Conservation (phyloP, 805 yeast genomes). For the Clavispora phyllophila region DNA sequence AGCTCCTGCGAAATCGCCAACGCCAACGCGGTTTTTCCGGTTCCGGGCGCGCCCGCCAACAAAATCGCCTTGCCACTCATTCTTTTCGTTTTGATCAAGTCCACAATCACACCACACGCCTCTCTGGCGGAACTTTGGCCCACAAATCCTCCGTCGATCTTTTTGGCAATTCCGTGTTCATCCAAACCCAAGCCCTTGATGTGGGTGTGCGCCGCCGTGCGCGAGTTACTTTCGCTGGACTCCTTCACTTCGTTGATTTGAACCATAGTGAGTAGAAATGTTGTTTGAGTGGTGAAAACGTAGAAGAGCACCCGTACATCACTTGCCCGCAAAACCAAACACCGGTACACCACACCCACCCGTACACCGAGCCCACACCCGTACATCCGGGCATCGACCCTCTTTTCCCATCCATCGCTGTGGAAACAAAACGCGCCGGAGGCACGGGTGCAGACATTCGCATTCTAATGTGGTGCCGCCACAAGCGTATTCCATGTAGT, state of each 20-base stretch:
- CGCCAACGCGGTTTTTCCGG: slow-evolving; percentile 97
- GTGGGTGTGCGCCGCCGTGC: slow-evolving; percentile 96
- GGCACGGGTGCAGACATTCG: too few relatives aligned
- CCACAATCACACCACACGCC: slow-evolving; percentile 94
- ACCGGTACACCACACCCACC: neutral
- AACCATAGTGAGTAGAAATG: slow-evolving; percentile 45
- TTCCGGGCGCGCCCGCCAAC: slow-evolving; percentile 96
- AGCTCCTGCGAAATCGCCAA: slow-evolving; percentile 92
- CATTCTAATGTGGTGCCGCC: too few relatives aligned
- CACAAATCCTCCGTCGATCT: slow-evolving; percentile 83
- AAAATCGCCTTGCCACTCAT: slow-evolving; percentile 95
- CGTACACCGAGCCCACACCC: slow-evolving; percentile 1
- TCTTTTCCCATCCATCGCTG: neutral
- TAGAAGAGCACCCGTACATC: slow-evolving; percentile 1
- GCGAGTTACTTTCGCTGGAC: slow-evolving; percentile 44
- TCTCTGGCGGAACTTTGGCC: slow-evolving; percentile 75
- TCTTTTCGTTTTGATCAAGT: slow-evolving; percentile 83
- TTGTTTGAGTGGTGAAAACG: neutral
- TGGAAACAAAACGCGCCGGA: too few relatives aligned
- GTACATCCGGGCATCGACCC: too few relatives aligned
- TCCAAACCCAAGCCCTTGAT: slow-evolving; percentile 93
- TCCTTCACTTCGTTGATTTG: slow-evolving; percentile 75
- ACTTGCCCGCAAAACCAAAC: neutral
- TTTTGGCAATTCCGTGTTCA: slow-evolving; percentile 80
- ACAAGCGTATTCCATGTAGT: too few relatives aligned